phyloP scores from a whole-genome alignment of 2,329 filamentous ascomycete species.

The Colletotrichum sp. region DNA sequence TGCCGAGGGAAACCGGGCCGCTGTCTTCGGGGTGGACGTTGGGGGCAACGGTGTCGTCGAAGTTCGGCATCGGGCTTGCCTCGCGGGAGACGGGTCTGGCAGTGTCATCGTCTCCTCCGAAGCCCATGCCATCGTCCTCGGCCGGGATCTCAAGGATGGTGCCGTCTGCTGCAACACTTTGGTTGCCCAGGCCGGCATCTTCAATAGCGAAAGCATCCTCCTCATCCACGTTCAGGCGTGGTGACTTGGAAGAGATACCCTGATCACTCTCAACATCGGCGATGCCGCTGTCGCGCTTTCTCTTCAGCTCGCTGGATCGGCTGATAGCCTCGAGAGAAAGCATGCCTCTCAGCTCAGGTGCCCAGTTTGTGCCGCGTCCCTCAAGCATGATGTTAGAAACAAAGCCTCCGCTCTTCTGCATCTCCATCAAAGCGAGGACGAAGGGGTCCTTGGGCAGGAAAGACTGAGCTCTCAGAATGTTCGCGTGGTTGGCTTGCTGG shows the following conservation, averaged over 20 bases:
- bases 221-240: conserved; percentile 71
- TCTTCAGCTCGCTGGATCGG: conserved; percentile 81
- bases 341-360: conserved; percentile 90
- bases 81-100: conserved; percentile 41
- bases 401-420: conserved; percentile 91
- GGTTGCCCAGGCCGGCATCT: conserved; percentile 58
- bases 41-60: conserved; percentile 80
- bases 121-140: conserved; percentile 54
- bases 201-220: conserved; percentile 62
- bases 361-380: conserved; percentile 80
- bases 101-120: conserved; percentile 51
- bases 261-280: conserved; percentile 77
- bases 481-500: conserved; percentile 84
- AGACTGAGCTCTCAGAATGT: conserved; percentile 81
- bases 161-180: conserved; percentile 58
- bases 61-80: conserved; percentile 60
- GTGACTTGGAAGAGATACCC: conserved; percentile 63
- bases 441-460: conserved; percentile 89
- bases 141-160: conserved; percentile 70
- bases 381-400: conserved; percentile 87
- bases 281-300: conserved; percentile 89
- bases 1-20: conserved; percentile 87
- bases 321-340: conserved; percentile 85
- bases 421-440: conserved; percentile 84
- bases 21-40: conserved; percentile 82